A percentile compares a stretch with the other conserved stretches of the same genome.
phyloP scores from a whole-genome alignment of 768 basidiomycete species.

The Pleurotus djamor region DNA sequence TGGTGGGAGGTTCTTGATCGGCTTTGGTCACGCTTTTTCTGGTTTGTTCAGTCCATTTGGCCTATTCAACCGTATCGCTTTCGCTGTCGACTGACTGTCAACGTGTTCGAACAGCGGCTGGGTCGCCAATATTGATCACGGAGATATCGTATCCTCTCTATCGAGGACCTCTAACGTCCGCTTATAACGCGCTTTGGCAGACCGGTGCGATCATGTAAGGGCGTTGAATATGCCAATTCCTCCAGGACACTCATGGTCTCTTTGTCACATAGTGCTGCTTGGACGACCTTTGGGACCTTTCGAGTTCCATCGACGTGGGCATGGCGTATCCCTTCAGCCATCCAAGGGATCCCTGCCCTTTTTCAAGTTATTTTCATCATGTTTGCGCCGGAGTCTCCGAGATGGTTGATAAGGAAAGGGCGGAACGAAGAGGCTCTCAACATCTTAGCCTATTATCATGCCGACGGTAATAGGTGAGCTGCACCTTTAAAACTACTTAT shows the following conservation, averaged over 20 bases:
- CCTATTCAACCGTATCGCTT: neutral
- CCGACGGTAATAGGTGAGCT: conserved; percentile 36
- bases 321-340: conserved; percentile 36
- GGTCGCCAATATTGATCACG: conserved; percentile 71
- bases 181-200: conserved; percentile 77
- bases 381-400: conserved; percentile 36
- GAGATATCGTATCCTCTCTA: conserved; percentile 75
- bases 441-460: conserved; percentile 56
- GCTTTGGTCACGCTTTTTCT: conserved; percentile 6
- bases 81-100: neutral
- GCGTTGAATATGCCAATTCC: neutral
- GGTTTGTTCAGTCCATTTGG: neutral
- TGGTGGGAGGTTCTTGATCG: conserved; percentile 17
- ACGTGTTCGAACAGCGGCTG: conserved; percentile 36
- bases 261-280: conserved; percentile 45
- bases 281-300: conserved; percentile 66
- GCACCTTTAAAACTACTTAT: neutral
- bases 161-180: conserved; percentile 64
- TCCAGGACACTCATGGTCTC: neutral
- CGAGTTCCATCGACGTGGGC: conserved; percentile 36
- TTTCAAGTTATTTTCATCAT: conserved; percentile 33
- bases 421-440: conserved; percentile 45
- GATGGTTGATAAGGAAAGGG: conserved; percentile 22
- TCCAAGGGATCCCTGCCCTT: conserved; percentile 30
- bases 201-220: conserved; percentile 64